Evolutionary conservation across 2,329 filamentous ascomycete genomes (phyloP), one percentile per base, ranked within the genome.

Genomic region (Chaetomiaceae sp.): DNA sequence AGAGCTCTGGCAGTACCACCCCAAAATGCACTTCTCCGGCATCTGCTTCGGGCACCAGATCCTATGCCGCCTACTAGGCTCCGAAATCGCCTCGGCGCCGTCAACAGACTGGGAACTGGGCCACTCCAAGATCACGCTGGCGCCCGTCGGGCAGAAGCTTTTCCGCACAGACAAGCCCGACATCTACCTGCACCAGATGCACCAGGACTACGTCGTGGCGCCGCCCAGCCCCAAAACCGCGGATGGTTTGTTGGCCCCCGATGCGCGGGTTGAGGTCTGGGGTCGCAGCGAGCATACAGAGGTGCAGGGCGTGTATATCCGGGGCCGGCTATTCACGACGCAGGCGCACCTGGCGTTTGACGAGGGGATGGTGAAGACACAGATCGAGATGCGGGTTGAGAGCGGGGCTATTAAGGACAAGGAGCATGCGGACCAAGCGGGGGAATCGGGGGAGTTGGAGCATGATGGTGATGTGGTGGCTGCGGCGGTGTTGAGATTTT

Each of bases 41-140:
- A 79, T 91, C 4, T 92, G 87, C 65, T 92, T 90, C 64, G 88
- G 87, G 3, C 88, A 92, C 63, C 87, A 92, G 65, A 82, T 92
- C 55, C 71, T 92, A 31, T 83, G 80, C 1, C 77, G 87, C 34
- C 82, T 87, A 1, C 66, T 89, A 50, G 86, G 83, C 3, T 77
- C 73, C 12, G 78, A 79, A 54, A 82, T 91, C 2, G 82, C 75
- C 14, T 73, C 82, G 25, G 83, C 81, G 56, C 77, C 83, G 13
- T 67, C 71, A 16, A 83, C 83, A 7, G 69, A 77, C 20, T 93
- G 87, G 88, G 88, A 93, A 63, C 72, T 86, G 9, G 80, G 83
- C 25, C 86, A 90, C 25, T 78, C 76, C 53, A 72, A 78, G 19
- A 75, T 92, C 39, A 67, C 81, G 42, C 71, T 92, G 62, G 85